These are phyloP conservation scores for Solanum hybrid DNA, from an alignment of 305 asterid species.

Conservation along the genomic window DNA sequence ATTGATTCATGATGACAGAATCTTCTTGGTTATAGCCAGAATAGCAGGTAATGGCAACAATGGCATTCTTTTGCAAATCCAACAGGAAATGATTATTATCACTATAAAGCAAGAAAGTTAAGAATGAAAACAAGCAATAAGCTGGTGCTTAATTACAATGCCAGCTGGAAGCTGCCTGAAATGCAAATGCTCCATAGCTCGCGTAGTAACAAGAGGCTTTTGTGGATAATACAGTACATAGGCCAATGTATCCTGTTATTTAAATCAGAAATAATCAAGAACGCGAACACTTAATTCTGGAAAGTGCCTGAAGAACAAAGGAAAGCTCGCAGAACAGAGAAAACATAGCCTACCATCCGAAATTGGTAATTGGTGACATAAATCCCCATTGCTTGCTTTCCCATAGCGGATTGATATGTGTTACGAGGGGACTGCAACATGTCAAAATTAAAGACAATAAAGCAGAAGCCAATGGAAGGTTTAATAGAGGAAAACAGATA, in stretches of 20 bases:
- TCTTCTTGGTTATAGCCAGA: slow-evolving; percentile 29
- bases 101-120: neutral
- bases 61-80: slow-evolving; percentile 12
- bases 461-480: neutral
- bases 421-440: slow-evolving; percentile 21
- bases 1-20: slow-evolving; percentile 22
- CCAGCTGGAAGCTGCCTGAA: slow-evolving; percentile 30
- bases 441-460: neutral
- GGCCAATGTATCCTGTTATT: slow-evolving; percentile 16
- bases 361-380: slow-evolving; percentile 24
- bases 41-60: slow-evolving; percentile 20
- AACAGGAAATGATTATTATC: neutral
- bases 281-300: neutral
- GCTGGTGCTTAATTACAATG: slow-evolving; percentile 6
- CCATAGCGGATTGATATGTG: slow-evolving; percentile 28
- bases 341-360: slow-evolving; percentile 11
- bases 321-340: neutral
- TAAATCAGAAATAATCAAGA: neutral
- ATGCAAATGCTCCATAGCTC: slow-evolving; percentile 28
- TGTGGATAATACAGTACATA: slow-evolving; percentile 25
- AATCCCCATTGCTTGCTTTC: slow-evolving; percentile 30
- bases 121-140: neutral
- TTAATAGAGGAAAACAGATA: neutral
- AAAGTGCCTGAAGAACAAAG: neutral
- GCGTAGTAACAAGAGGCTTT: slow-evolving; percentile 23